Conservation (phyloP, 164 flowering plant genomes). For the Berberis vulgaris region DNA sequence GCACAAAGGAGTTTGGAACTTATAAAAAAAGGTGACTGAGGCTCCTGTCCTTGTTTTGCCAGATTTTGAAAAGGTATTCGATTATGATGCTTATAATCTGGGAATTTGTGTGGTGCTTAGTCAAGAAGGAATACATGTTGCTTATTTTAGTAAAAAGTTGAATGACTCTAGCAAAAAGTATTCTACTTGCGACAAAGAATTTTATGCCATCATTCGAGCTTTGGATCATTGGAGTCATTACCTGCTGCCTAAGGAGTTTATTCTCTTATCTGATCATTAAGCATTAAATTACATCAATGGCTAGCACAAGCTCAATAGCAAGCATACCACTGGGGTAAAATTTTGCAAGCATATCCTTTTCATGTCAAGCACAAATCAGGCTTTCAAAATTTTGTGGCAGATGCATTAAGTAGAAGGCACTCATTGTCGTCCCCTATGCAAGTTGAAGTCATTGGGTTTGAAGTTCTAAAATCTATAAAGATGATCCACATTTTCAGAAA, state of each 20-base stretch:
- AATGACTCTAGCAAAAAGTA: neutral
- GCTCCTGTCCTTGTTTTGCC: too few relatives aligned
- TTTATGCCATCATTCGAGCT: slow-evolving; percentile 1
- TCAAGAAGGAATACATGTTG: neutral
- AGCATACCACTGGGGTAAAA: slow-evolving; percentile 7
- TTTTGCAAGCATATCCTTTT: neutral
- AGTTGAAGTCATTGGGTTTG: slow-evolving; percentile 3
- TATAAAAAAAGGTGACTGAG: too few relatives aligned
- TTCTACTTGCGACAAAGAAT: slow-evolving; percentile 7
- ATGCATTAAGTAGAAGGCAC: slow-evolving; percentile 3
- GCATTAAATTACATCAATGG: neutral
- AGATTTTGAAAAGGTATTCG: neutral
- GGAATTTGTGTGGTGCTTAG: too few relatives aligned
- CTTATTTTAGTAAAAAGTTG: neutral
- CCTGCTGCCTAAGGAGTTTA: neutral
- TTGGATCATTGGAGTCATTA: slow-evolving; percentile 3
- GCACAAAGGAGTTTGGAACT: too few relatives aligned
- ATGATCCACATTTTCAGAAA: neutral
- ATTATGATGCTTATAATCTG: neutral
- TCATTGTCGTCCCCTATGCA: neutral
- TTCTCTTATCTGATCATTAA: neutral
- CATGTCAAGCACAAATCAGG: neutral
- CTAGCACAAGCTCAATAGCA: neutral
- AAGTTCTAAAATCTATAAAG: slow-evolving; percentile 1
- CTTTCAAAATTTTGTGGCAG: slow-evolving; percentile 3